Evolutionary conservation across 2,329 filamentous ascomycete species (phyloP), one percentile per base, ranked within the genome.

Genomic region (Pestalotiopsis sp.): DNA sequence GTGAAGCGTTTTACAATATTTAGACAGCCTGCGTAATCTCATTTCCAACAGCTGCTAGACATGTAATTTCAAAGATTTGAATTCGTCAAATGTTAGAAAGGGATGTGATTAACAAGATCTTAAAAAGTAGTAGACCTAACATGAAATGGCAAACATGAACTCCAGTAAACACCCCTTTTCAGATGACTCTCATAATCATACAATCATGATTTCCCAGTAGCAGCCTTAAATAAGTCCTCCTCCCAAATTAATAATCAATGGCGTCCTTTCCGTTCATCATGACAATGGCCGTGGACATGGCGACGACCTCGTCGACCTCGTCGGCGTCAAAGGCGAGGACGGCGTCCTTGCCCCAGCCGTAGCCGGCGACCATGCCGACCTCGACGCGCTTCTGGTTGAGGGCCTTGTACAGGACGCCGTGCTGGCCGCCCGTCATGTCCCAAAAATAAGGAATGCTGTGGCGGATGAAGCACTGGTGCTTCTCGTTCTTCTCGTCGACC

Each of bases 81-180:
- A 78, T 90, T 12, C 83, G 84, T 67, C 76, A 78, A 31, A 83
- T 86, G 68, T 89, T 86, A 85, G 80, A 27, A 23, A 60, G 58
- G 17, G 5, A 65, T 59, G 20, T 59, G 57, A 59, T 62, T 38
- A 20, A 62, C 31, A 38, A 62, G 36, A 61, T 62, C 36, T 41
- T 40, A 62, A 62, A n/a, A 31, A 31, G 17, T 27, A 59, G 5
- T 20, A 40, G 60, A 20, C 25, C 20, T 27, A 62, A 40, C 36
- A 65, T 38, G n/a, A 20, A 38, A 59, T 59, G 20, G 40, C 41
- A 45, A n/a, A 36, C 27, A 31, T 7, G 1, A 56, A 57, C 41
- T 31, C 38, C 49, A 11, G 23, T 38, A 13, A 31, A 38, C 23
- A 56, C 65, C 13, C 52, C 40, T 52, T 25, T 65, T 59, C 6